Evolutionary conservation across 805 yeast genomes (phyloP).

Genomic region (Hanseniaspora jakobsenii): DNA sequence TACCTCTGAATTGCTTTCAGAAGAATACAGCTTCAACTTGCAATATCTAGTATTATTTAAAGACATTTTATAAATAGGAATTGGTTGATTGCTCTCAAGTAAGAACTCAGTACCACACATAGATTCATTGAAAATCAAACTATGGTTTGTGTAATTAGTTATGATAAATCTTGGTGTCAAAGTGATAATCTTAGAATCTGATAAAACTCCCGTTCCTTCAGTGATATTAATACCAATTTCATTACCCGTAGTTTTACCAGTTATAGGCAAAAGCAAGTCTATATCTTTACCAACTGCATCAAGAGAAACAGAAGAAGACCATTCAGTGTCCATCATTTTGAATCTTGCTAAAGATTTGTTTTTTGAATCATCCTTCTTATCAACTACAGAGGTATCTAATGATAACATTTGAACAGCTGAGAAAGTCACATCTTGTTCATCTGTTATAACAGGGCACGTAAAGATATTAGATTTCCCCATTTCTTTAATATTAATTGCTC

Average conservation of each 20-base stretch:
- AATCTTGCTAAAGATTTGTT: slow-evolving; percentile 55
- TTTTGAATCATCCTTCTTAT: slow-evolving; percentile 36
- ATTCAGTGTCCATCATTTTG: slow-evolving; percentile 52
- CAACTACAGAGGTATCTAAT: slow-evolving; percentile 28
- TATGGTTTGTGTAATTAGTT: slow-evolving; percentile 45
- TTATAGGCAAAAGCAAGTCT: slow-evolving; percentile 41
- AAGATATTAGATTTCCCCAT: slow-evolving; percentile 30
- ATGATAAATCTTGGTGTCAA: slow-evolving; percentile 74
- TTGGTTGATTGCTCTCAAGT: slow-evolving; percentile 36
- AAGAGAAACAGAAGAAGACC: slow-evolving; percentile 66
- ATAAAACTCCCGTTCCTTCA: slow-evolving; percentile 80
- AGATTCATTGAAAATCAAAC: slow-evolving; percentile 51
- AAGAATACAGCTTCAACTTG: slow-evolving; percentile 43
- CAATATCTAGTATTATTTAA: slow-evolving; percentile 45
- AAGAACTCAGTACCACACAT: slow-evolving; percentile 45
- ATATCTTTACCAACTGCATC: slow-evolving; percentile 80
- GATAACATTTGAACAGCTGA: slow-evolving; percentile 73
- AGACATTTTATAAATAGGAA: slow-evolving; percentile 55
- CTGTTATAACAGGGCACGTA: slow-evolving; percentile 9
- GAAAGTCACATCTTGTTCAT: slow-evolving; percentile 25
- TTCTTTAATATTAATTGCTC: slow-evolving; percentile 45
- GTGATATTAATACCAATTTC: slow-evolving; percentile 61
- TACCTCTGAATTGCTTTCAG: neutral
- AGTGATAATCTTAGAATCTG: slow-evolving; percentile 62
- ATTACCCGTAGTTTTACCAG: slow-evolving; percentile 46